A percentile compares a stretch with the other conserved stretches of the same genome.
These are phyloP conservation scores for Obelidium mucronatum DNA, from an alignment of 192 early-diverging fungal genomes.

Conservation along the genomic window DNA sequence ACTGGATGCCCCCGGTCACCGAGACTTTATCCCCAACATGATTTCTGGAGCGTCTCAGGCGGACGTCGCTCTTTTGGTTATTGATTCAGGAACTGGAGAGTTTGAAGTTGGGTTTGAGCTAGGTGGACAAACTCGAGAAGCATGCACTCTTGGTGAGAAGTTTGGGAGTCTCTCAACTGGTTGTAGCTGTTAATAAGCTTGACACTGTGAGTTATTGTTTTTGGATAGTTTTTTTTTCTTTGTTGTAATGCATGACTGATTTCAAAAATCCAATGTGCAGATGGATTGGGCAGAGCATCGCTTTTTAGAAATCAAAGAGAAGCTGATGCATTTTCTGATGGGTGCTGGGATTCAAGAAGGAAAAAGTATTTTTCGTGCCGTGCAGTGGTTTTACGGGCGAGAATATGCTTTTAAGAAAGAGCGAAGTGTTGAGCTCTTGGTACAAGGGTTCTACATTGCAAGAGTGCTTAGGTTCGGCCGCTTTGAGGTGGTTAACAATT, in stretches of 20 bases:
- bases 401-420: conserved; percentile 72
- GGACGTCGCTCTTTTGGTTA: conserved; percentile 93
- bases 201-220: conserved; percentile 69
- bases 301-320: conserved; percentile 76
- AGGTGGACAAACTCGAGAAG: conserved; percentile 95
- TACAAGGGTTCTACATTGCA: conserved; percentile 83
- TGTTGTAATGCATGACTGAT: conserved; percentile 17
- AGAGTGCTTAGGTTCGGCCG: conserved; percentile 66
- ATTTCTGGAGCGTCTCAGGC: conserved; percentile 95
- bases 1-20: conserved; percentile 96
- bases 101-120: conserved; percentile 96
- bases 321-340: conserved; percentile 74
- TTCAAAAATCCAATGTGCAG: too few relatives aligned
- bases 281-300: conserved; percentile 82
- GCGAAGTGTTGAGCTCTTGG: conserved; percentile 65
- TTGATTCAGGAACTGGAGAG: conserved; percentile 86
- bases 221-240: conserved; percentile 23
- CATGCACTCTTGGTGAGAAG: conserved; percentile 91
- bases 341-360: conserved; percentile 84
- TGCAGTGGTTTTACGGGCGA: conserved; percentile 90
- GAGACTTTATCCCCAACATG: conserved; percentile 99
- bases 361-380: conserved; percentile 83
- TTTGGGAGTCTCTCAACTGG: conserved; percentile 90
- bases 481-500: conserved; percentile 10
- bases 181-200: conserved; percentile 96